phyloP scores from a whole-genome alignment of 305 asterid species.

The Euphrasia arctica region DNA sequence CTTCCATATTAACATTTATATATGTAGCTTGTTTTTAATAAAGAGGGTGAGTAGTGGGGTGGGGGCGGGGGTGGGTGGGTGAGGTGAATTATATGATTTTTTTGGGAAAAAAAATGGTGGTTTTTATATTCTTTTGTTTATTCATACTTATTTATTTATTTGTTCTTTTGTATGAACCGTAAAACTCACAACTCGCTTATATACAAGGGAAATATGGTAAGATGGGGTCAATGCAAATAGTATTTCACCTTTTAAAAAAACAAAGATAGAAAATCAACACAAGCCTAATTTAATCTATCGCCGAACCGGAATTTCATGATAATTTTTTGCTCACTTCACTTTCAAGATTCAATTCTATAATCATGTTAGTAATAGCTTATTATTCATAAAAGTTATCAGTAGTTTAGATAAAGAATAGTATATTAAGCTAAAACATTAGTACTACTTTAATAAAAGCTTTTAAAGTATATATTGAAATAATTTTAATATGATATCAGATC shows the following conservation, averaged over 20 bases:
- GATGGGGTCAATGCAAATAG: conserved; percentile 29
- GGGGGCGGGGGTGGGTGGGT: not conserved
- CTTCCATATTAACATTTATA: not conserved
- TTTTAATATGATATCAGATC: too few species aligned
- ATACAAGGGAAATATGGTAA: conserved; percentile 31
- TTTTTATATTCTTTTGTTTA: not conserved
- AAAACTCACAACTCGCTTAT: conserved; percentile 29
- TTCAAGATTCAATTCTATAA: conserved; percentile 22
- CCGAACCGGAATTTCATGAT: conserved; percentile 22
- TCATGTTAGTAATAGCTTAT: not conserved
- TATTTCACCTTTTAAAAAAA: not conserved
- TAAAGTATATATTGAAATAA: too few species aligned
- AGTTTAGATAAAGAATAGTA: too few species aligned
- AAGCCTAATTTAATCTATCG: conserved; percentile 20
- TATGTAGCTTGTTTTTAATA: not conserved
- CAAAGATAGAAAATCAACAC: conserved; percentile 21
- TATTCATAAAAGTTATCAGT: not conserved
- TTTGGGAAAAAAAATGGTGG: too few species aligned
- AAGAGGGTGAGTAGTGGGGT: not conserved
- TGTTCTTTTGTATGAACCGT: conserved; percentile 8
- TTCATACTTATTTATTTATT: conserved; percentile 9
- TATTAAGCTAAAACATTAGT: too few species aligned
- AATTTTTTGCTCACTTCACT: conserved; percentile 27
- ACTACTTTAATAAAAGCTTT: too few species aligned
- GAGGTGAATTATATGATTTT: too few species aligned